Percentiles rank a stretch among this genome's conserved stretches.
These are phyloP conservation scores for Puccinia triticina DNA, from an alignment of 1,284 basidiomycete genomes.

Conservation along the genomic window DNA sequence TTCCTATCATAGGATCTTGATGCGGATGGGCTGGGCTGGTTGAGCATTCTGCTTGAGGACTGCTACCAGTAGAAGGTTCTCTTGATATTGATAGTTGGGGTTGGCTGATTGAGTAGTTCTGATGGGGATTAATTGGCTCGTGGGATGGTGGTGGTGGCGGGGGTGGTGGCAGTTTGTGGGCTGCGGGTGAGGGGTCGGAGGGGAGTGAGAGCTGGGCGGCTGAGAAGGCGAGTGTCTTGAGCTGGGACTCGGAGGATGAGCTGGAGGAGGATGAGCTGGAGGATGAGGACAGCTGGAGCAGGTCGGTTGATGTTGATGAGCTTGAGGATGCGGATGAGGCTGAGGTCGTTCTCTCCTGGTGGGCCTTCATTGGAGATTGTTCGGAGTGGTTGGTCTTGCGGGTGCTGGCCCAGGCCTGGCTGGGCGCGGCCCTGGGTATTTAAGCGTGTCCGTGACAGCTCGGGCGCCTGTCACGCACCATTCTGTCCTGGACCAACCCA, in stretches of 20 bases:
- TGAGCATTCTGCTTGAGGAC: not conserved
- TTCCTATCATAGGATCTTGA: not conserved
- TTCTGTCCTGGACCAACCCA: no score
- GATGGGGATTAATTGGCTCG: not conserved
- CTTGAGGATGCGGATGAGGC: slow-evolving; percentile 15
- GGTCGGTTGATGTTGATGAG: slow-evolving; percentile 1
- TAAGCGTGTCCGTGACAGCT: no score
- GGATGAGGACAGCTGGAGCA: not conserved
- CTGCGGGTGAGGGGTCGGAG: not conserved
- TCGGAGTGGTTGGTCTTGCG: not conserved
- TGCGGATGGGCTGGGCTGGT: not conserved
- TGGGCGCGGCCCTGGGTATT: no score
- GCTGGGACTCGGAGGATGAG: not conserved
- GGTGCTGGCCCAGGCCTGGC: no score
- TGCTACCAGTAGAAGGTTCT: not conserved
- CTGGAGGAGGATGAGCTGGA: slow-evolving; percentile 6
- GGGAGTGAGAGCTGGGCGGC: not conserved
- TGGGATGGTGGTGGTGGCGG: not conserved
- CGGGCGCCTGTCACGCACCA: no score
- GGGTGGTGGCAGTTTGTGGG: not conserved
- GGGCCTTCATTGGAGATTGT: no score
- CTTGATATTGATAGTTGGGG: not conserved
- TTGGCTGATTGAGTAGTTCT: slow-evolving; percentile 4
- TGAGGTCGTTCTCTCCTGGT: no score
- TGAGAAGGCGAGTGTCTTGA: not conserved